Evolutionary conservation across 2,329 filamentous ascomycete species (phyloP).

Genomic region (Aspergillus chevalieri): DNA sequence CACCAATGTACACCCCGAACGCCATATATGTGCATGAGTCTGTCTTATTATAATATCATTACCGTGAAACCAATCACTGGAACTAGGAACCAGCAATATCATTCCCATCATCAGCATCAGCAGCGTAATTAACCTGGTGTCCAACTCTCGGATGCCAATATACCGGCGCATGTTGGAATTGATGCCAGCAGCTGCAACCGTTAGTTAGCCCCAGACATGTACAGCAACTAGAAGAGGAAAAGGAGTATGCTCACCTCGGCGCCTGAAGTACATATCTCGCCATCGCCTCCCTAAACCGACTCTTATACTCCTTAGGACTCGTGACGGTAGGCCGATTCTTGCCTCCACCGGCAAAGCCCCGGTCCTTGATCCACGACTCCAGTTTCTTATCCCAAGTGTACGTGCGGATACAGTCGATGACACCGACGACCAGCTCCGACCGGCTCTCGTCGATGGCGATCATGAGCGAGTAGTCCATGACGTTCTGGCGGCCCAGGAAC

Average conservation of each 20-base stretch:
- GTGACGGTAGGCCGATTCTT: conserved; percentile 87
- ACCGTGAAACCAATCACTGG: not conserved
- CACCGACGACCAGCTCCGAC: conserved; percentile 91
- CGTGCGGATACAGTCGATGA: conserved; percentile 96
- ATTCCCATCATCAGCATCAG: conserved; percentile 16
- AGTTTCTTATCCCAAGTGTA: conserved; percentile 99
- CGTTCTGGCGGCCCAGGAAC: conserved; percentile 88
- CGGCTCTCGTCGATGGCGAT: conserved; percentile 87
- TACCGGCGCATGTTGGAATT: conserved; percentile 32
- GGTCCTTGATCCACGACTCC: conserved; percentile 99
- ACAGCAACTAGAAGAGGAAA: not conserved
- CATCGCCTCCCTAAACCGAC: conserved; percentile 93
- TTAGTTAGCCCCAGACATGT: conserved; percentile 5
- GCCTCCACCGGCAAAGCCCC: conserved; percentile 74
- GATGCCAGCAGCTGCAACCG: conserved; percentile 40
- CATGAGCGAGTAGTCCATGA: conserved; percentile 99
- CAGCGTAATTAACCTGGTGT: conserved; percentile 13
- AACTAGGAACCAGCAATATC: not conserved
- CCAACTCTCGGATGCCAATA: conserved; percentile 26
- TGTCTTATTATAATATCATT: too few relatives aligned
- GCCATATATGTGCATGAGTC: too few relatives aligned
- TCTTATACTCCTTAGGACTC: conserved; percentile 95
- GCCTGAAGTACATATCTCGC: conserved; percentile 64
- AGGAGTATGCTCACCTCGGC: conserved; percentile 36
- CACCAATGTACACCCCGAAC: too few relatives aligned